Evolutionary conservation across 2,329 filamentous ascomycete genomes (phyloP).

Genomic region (Bipolaris oryzae): DNA sequence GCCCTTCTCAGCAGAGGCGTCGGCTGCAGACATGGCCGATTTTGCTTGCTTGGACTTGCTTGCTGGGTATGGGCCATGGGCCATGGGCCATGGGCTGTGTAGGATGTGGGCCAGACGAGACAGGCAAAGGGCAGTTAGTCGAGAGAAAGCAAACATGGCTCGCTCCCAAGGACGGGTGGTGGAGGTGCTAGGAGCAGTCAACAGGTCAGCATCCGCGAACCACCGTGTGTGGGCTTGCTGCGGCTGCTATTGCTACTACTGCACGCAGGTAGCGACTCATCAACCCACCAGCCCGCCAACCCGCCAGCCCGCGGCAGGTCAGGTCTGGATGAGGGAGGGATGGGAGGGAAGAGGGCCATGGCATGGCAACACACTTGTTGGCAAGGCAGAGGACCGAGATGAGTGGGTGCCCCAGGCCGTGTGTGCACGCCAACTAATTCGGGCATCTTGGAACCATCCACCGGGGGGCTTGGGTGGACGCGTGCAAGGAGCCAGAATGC

Average conservation of each 20-base stretch:
- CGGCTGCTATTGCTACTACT: neutral
- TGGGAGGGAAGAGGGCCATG: neutral
- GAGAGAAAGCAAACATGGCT: conserved; percentile 39
- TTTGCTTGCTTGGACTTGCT: neutral
- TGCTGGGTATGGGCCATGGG: too few relatives aligned
- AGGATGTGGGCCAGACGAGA: too few relatives aligned
- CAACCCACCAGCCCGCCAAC: neutral
- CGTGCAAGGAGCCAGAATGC: conserved; percentile 11
- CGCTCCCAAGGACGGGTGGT: neutral
- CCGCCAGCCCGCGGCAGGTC: conserved; percentile 1
- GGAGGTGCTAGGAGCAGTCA: conserved; percentile 21
- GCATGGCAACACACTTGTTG: conserved; percentile 16
- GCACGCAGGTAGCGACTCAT: conserved; percentile 8
- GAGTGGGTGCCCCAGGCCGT: conserved; percentile 19
- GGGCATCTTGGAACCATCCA: neutral
- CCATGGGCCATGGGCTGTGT: too few relatives aligned
- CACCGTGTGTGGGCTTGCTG: conserved; percentile 11
- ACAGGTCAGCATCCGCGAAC: conserved; percentile 24
- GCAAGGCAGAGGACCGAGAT: conserved; percentile 22
- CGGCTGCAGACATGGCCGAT: conserved; percentile 20
- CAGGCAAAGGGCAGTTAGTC: neutral
- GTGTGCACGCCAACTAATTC: conserved; percentile 2
- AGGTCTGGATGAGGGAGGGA: too few relatives aligned
- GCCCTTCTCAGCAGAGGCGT: conserved; percentile 23
- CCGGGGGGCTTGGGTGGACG: neutral